Conservation (phyloP, 352 stramenopile species). For the Phytophthora sp. region DNA sequence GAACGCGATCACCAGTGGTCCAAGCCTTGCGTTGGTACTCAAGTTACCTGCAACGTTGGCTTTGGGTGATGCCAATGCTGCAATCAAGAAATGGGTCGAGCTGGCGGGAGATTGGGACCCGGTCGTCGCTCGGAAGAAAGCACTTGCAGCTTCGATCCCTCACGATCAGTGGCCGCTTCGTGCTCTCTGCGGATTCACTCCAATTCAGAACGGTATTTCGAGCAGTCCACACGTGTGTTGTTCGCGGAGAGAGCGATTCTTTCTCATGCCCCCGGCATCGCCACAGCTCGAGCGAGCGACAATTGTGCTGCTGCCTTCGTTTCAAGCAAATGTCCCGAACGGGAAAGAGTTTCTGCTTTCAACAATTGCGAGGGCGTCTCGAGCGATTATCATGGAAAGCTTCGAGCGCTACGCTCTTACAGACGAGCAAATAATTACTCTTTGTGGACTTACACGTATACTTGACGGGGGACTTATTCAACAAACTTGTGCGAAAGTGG, state of each 20-base stretch:
- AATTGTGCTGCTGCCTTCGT: slow-evolving; percentile 47
- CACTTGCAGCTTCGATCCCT: slow-evolving; percentile 37
- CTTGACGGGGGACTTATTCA: slow-evolving; percentile 4
- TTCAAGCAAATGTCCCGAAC: slow-evolving; percentile 35
- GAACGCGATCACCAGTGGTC: slow-evolving; percentile 59
- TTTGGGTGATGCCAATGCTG: slow-evolving; percentile 29
- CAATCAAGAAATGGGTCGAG: slow-evolving; percentile 37
- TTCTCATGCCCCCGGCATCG: slow-evolving; percentile 55
- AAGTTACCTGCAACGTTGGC: slow-evolving; percentile 29
- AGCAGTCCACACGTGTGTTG: slow-evolving; percentile 61
- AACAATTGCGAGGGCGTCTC: slow-evolving; percentile 31
- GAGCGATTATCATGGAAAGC: slow-evolving; percentile 37
- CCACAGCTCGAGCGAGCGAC: slow-evolving; percentile 43
- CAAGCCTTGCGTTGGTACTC: slow-evolving; percentile 71
- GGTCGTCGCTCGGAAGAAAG: slow-evolving; percentile 45
- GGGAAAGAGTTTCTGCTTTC: slow-evolving; percentile 34
- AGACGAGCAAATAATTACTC: slow-evolving; percentile 17
- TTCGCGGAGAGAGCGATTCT: slow-evolving; percentile 62
- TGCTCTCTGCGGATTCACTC: slow-evolving; percentile 72
- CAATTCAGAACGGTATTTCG: slow-evolving; percentile 69
- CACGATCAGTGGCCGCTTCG: slow-evolving; percentile 66
- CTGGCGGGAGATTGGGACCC: slow-evolving; percentile 73
- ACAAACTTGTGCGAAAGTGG: slow-evolving; percentile 16
- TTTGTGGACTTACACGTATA: slow-evolving; percentile 25
- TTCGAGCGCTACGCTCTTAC: slow-evolving; percentile 11